Conservation (phyloP, 805 yeast genomes). For the Yarrowia divulgata region DNA sequence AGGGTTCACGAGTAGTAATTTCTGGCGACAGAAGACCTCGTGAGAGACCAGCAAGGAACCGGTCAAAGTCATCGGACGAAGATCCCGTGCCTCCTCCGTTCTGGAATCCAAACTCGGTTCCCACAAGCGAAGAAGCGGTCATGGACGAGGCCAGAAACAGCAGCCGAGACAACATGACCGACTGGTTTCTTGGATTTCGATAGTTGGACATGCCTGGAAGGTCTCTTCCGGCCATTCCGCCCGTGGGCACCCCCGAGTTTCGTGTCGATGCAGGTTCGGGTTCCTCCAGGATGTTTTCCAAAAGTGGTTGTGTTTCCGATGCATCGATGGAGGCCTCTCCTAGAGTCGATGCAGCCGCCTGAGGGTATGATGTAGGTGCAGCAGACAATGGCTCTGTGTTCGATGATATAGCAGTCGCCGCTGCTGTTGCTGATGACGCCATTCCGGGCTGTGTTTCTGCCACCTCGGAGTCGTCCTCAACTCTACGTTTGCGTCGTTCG, state of each 20-base stretch:
- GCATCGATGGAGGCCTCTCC: conserved; percentile 22
- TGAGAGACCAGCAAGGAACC: conserved; percentile 55
- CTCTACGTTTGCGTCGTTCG: conserved; percentile 28
- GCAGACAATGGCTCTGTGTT: neutral
- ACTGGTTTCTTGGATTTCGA: conserved; percentile 47
- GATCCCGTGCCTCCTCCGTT: conserved; percentile 36
- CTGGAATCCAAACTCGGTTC: conserved; percentile 40
- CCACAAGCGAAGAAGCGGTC: conserved; percentile 53
- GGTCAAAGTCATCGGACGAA: conserved; percentile 50
- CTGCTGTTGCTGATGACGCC: neutral
- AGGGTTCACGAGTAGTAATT: conserved; percentile 45
- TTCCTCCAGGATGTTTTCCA: conserved; percentile 33
- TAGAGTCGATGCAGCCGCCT: neutral
- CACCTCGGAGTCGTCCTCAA: conserved; percentile 4
- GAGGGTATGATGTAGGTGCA: neutral
- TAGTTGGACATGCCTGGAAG: conserved; percentile 19
- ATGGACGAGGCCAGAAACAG: conserved; percentile 57
- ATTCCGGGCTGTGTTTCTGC: neutral
- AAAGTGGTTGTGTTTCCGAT: conserved; percentile 19
- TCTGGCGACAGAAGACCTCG: conserved; percentile 55
- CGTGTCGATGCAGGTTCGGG: conserved; percentile 29
- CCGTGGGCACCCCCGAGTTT: conserved; percentile 10
- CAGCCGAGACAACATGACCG: conserved; percentile 55
- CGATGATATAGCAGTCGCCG: neutral
- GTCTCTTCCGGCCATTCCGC: conserved; percentile 13